phyloP scores from a whole-genome alignment of 2,329 filamentous ascomycete genomes.

The Epichloe uncinata region DNA sequence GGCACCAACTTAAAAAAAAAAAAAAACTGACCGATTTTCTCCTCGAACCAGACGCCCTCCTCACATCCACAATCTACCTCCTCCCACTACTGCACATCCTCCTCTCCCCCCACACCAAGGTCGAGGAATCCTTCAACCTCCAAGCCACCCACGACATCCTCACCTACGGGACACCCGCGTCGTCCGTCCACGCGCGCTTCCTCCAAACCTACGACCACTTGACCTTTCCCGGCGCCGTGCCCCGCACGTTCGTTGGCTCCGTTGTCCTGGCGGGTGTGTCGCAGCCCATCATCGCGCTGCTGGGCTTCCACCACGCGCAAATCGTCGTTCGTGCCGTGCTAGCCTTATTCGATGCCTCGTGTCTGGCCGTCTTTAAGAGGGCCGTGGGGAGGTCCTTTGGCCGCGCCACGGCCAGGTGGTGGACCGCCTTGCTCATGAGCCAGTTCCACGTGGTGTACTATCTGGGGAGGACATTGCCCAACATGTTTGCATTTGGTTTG shows the following conservation, averaged over 20 bases:
- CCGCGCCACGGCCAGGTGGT: constrained; percentile 59
- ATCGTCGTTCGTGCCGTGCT: constrained; percentile 61
- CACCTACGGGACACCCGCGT: constrained; percentile 59
- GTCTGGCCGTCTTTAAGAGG: constrained; percentile 52
- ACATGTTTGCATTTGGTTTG: constrained; percentile 88
- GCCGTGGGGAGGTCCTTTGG: constrained; percentile 58
- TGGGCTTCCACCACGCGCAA: constrained; percentile 42
- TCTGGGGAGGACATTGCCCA: constrained; percentile 79
- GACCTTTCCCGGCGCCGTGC: constrained; percentile 79
- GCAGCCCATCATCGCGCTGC: constrained; percentile 48
- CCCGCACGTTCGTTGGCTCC: constrained; percentile 78
- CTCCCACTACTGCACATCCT: constrained; percentile 58
- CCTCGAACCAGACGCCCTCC: constrained; percentile 11
- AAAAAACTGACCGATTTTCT: not conserved
- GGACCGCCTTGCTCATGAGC: constrained; percentile 58
- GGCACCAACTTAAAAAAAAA: not conserved
- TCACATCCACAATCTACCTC: constrained; percentile 27
- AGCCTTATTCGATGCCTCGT: constrained; percentile 59
- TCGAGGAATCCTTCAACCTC: constrained; percentile 96
- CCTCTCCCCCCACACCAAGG: constrained; percentile 81
- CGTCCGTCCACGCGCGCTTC: constrained; percentile 29
- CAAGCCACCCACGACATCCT: constrained; percentile 88
- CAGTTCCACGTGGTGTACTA: constrained; percentile 95
- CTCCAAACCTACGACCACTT: constrained; percentile 71
- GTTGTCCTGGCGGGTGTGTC: constrained; percentile 61